These are phyloP conservation scores for Ascochyta clinopodiicola DNA, from an alignment of 2,329 filamentous ascomycete species.

Conservation along the genomic window DNA sequence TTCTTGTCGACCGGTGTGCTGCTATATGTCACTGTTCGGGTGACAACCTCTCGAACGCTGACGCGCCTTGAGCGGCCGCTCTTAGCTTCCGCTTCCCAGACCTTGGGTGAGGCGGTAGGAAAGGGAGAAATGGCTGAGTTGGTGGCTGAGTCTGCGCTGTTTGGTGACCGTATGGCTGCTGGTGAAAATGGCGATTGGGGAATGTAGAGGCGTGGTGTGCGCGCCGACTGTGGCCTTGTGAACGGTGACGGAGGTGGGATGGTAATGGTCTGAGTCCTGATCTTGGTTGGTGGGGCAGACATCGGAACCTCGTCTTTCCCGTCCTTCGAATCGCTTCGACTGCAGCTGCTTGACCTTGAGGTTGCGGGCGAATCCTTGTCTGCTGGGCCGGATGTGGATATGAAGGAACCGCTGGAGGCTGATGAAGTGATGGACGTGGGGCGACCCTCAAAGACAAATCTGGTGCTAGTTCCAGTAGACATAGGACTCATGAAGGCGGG, in stretches of 20 bases:
- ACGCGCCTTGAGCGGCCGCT: conserved; percentile 65
- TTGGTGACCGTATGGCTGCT: conserved; percentile 67
- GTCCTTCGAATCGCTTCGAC: conserved; percentile 37
- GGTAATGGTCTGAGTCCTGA: conserved; percentile 60
- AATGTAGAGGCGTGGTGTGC: conserved; percentile 71
- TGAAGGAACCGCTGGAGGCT: conserved; percentile 45
- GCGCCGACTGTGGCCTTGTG: conserved; percentile 68
- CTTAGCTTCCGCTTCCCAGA: conserved; percentile 78
- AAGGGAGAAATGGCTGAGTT: conserved; percentile 72
- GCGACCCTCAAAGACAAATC: conserved; percentile 56
- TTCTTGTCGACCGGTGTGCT: conserved; percentile 53
- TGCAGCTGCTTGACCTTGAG: conserved; percentile 49
- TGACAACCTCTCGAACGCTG: conserved; percentile 86
- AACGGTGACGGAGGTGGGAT: conserved; percentile 67
- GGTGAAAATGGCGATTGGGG: conserved; percentile 77
- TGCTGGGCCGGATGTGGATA: conserved; percentile 42
- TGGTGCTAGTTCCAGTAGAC: conserved; percentile 62
- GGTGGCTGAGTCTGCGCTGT: conserved; percentile 60
- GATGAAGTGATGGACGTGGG: conserved; percentile 49
- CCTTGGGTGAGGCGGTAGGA: conserved; percentile 75
- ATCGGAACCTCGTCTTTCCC: conserved; percentile 47
- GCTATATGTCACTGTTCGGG: conserved; percentile 92
- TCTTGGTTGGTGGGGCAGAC: conserved; percentile 52
- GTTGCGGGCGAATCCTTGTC: conserved; percentile 45
- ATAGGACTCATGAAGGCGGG: conserved; percentile 73